phyloP scores from a whole-genome alignment of 192 early-diverging fungal genomes.

The Podila verticillata region DNA sequence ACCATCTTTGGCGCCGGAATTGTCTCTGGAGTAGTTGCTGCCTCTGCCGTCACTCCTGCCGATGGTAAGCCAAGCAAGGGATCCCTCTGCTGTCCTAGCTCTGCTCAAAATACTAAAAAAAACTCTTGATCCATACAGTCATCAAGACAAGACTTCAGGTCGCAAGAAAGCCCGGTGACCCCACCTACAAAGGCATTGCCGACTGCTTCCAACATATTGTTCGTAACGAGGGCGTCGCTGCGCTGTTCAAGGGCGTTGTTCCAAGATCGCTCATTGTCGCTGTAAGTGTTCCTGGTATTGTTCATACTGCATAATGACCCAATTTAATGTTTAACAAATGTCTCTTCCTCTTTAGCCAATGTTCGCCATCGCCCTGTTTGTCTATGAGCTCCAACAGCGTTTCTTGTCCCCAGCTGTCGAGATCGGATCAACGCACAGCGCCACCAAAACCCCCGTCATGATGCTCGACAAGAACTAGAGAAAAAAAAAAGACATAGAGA shows the following conservation, averaged over 20 bases:
- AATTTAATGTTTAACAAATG: background rate
- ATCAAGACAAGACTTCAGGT: constrained; percentile 66
- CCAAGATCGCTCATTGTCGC: constrained; percentile 64
- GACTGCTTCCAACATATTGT: constrained; percentile 65
- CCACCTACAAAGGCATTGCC: constrained; percentile 38
- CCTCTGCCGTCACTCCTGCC: constrained; percentile 51
- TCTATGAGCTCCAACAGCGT: constrained; percentile 76
- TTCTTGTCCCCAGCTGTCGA: constrained; percentile 28
- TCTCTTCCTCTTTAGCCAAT: constrained; percentile 44
- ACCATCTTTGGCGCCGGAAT: constrained; percentile 66
- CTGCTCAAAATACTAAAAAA: too few relatives aligned
- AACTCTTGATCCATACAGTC: constrained; percentile 23
- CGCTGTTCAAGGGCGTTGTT: constrained; percentile 66
- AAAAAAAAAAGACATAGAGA: background rate
- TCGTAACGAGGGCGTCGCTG: constrained; percentile 55
- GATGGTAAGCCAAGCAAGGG: constrained; percentile 51
- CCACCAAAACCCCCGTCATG: constrained; percentile 13
- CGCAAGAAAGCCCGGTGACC: constrained; percentile 50
- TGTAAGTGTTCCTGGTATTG: constrained; percentile 16
- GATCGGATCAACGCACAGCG: constrained; percentile 13
- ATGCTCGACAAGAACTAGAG: constrained; percentile 34
- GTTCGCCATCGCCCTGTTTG: constrained; percentile 70
- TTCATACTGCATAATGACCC: background rate
- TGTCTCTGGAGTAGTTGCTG: constrained; percentile 52
- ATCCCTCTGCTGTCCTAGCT: background rate